Percentiles rank a stretch among this genome's conserved stretches.
phyloP scores from a whole-genome alignment of 1,139 yeast genomes.

The Yamadazyma aaseri region DNA sequence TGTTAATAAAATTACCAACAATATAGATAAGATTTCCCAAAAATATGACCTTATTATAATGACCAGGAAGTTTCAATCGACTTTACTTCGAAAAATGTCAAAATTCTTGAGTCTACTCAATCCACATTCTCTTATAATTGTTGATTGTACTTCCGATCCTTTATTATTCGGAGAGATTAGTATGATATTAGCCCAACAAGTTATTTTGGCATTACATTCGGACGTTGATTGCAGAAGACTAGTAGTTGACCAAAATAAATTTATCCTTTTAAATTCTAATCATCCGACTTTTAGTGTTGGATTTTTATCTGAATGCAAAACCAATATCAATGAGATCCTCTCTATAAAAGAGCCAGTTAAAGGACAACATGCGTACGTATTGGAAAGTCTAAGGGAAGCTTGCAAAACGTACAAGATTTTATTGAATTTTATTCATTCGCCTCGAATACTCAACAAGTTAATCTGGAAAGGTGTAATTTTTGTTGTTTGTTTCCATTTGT shows the following conservation, averaged over 20 bases:
- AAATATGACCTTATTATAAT: conserved; percentile 13
- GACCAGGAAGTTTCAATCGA: conserved; percentile 9
- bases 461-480: conserved; percentile 9
- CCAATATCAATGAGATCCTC: not conserved
- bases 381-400: not conserved
- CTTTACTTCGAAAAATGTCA: conserved; percentile 4
- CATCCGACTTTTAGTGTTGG: conserved; percentile 8
- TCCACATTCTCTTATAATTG: conserved; percentile 12
- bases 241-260: conserved; percentile 8
- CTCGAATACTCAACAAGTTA: conserved; percentile 1
- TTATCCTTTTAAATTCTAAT: conserved; percentile 8
- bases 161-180: conserved; percentile 16
- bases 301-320: conserved; percentile 1
- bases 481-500: conserved; percentile 17
- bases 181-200: conserved; percentile 7
- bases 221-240: conserved; percentile 18
- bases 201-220: conserved; percentile 16
- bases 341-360: not conserved
- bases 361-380: not conserved
- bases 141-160: conserved; percentile 18
- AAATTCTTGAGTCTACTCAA: conserved; percentile 8
- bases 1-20: conserved; percentile 3
- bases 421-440: not conserved
- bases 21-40: conserved; percentile 6
- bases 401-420: no score